phyloP scores from a whole-genome alignment of 192 early-diverging fungal genomes.

The Backusella luteola region DNA sequence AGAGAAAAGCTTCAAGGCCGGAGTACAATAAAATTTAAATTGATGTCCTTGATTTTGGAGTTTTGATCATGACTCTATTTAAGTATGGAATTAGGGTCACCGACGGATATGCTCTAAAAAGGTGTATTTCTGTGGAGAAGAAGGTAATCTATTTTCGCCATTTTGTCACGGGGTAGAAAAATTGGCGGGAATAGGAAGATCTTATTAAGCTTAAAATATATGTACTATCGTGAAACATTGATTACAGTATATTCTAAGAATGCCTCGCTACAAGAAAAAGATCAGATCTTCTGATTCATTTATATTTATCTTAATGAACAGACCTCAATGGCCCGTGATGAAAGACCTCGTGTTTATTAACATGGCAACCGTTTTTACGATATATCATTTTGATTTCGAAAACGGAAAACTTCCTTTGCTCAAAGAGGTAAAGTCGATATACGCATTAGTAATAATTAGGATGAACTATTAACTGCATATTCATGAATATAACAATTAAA shows the following conservation, averaged over 20 bases:
- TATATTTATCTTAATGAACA: slow-evolving; percentile 84
- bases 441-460: background rate
- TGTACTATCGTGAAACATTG: slow-evolving; percentile 59
- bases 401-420: slow-evolving; percentile 96
- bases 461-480: background rate
- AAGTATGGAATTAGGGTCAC: too few relatives aligned
- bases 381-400: slow-evolving; percentile 70
- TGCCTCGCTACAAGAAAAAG: slow-evolving; percentile 66
- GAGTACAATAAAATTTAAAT: too few relatives aligned
- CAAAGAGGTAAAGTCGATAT: slow-evolving; percentile 58
- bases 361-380: slow-evolving; percentile 96
- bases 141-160: background rate
- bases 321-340: slow-evolving; percentile 84
- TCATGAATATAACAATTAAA: background rate
- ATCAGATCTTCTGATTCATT: slow-evolving; percentile 84
- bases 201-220: background rate
- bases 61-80: too few relatives aligned
- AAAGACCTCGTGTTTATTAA: slow-evolving; percentile 87
- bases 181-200: background rate
- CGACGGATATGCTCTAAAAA: background rate
- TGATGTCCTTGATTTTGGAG: too few relatives aligned
- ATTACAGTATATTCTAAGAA: slow-evolving; percentile 65
- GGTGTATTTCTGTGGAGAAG: background rate
- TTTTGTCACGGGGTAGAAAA: background rate
- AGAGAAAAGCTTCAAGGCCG: too few relatives aligned